Conservation (phyloP, 192 early-diverging fungal species). For the Coemansia biformis region DNA sequence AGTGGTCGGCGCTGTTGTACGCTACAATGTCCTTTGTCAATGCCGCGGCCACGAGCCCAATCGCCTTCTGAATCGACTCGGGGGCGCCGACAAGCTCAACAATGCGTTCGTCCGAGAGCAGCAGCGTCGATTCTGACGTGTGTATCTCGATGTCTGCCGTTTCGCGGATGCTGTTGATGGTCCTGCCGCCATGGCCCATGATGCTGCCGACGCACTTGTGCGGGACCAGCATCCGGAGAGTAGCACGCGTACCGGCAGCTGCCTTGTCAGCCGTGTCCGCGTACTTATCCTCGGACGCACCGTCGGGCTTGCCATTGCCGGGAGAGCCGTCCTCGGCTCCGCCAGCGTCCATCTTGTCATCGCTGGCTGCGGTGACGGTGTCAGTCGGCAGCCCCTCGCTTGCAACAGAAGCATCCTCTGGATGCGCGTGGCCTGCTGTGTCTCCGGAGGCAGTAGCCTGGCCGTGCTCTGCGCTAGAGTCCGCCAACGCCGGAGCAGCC, state of each 20-base stretch:
- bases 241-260: constrained; percentile 8
- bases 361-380: not conserved
- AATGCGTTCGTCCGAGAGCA: constrained; percentile 39
- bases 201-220: constrained; percentile 50
- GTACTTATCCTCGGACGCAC: not conserved
- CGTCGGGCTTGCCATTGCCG: not conserved
- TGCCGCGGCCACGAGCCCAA: constrained; percentile 29
- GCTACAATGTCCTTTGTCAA: constrained; percentile 34
- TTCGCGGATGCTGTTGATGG: constrained; percentile 46
- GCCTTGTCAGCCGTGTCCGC: not conserved
- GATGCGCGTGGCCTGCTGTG: too few species aligned
- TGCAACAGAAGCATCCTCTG: too few species aligned
- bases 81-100: constrained; percentile 39
- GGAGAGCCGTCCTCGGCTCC: not conserved
- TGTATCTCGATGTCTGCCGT: constrained; percentile 35
- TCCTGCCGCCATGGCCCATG: constrained; percentile 48
- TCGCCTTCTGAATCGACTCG: constrained; percentile 31
- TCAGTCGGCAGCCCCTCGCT: too few species aligned
- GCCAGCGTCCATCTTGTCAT: too few species aligned
- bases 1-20: constrained; percentile 33
- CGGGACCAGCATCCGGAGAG: constrained; percentile 43
- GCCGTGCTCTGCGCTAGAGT: too few species aligned
- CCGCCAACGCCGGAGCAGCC: not conserved
- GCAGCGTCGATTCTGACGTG: constrained; percentile 41
- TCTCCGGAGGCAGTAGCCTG: not conserved